Base-by-base conservation (phyloP, 176 grass and related monocot genomes). In the Avena insularis region DNA sequence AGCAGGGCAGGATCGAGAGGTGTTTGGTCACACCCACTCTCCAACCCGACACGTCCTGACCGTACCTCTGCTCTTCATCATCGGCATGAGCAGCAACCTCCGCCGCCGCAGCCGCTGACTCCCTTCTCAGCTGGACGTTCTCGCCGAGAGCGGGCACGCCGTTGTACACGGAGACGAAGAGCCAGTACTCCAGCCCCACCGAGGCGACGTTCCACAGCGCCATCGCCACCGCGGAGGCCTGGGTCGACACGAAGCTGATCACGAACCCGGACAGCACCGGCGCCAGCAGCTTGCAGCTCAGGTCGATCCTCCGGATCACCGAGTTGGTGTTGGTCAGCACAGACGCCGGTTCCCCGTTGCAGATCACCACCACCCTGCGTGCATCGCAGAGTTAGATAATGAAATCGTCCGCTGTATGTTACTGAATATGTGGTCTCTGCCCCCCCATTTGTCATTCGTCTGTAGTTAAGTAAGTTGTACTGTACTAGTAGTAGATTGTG, bases 311-410 rank as follows among this genome's bases (percentile, higher is more conserved):
- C 90, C 93, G 90, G 72, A 98, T 86, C 27, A 98, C 88, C 20
- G 96, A 95, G 84, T 98, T 98, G 79, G 91, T 95, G 54, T 79
- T 90, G 64, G 96, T 95, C 71, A 98, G 84, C 66, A 84, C 81
- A 19, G 80, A 65, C 0, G 86, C 61, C 45, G 86, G 88, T 16
- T 92, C 82, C 38, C 87, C 60, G 66, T 40, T 25, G 58, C 88
- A 88, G 21, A 98, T 98, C 58, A 98, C 96, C 77, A 98, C 93
- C 79, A 98, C 93, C 95, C 96, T 98, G 85, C 9, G 85, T 31
- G 73, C 64, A 56, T 53, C 8, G 0, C 48, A 5, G 8, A 76
- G 25, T 31, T 49, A 5, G n/a, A 49, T 68, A 3, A 68, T 16
- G 25, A 19, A 16, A 38, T 19, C 65, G 6, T 69, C 15, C 15